Conservation (phyloP, 805 yeast species). For the Jamesozyma jinghongensis region DNA sequence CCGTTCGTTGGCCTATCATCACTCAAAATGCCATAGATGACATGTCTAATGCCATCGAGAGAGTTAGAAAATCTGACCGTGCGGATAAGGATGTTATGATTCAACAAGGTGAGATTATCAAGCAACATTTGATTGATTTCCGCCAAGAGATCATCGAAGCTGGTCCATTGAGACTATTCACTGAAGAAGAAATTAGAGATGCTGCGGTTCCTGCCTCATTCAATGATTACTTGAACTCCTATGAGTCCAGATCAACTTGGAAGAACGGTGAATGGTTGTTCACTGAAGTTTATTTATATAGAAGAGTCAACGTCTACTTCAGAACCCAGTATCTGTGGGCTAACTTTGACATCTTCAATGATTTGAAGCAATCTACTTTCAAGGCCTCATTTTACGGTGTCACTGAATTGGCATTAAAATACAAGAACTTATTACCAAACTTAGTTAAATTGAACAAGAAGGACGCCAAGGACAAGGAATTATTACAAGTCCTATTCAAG, state of each 20-base stretch:
- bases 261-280: slow-evolving; percentile 82
- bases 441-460: slow-evolving; percentile 6
- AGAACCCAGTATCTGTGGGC: slow-evolving; percentile 32
- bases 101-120: slow-evolving; percentile 42
- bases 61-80: slow-evolving; percentile 6
- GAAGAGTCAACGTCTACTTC: slow-evolving; percentile 45
- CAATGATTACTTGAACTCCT: slow-evolving; percentile 40
- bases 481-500: slow-evolving; percentile 50
- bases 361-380: slow-evolving; percentile 66
- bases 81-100: slow-evolving; percentile 18
- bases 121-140: slow-evolving; percentile 35
- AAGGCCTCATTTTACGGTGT: slow-evolving; percentile 68
- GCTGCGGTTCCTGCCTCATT: slow-evolving; percentile 44
- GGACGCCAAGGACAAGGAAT: slow-evolving; percentile 30
- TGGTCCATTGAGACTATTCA: slow-evolving; percentile 36
- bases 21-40: slow-evolving; percentile 61
- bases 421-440: slow-evolving; percentile 34
- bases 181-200: slow-evolving; percentile 30
- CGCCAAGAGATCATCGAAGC: slow-evolving; percentile 38
- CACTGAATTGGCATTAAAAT: slow-evolving; percentile 66
- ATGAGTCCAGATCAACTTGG: slow-evolving; percentile 47
- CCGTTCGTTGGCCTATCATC: slow-evolving; percentile 82
- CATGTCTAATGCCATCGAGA: slow-evolving; percentile 32
- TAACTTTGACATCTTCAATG: slow-evolving; percentile 63
- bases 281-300: slow-evolving; percentile 77